Evolutionary conservation across 2,329 filamentous ascomycete species (phyloP).

Genomic region (Colletotrichum tanaceti): DNA sequence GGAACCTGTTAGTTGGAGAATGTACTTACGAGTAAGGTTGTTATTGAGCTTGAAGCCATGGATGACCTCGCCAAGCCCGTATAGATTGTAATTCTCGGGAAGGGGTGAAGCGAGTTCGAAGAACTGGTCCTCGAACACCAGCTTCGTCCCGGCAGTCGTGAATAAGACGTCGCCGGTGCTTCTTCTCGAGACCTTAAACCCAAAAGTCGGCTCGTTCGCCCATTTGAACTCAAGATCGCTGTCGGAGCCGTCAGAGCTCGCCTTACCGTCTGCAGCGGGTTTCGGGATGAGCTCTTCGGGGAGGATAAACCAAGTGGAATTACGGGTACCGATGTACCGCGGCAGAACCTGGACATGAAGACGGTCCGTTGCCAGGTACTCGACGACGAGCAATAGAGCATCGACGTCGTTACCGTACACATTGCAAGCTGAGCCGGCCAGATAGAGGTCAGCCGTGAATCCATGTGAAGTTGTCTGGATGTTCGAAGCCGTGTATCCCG

Average conservation of each 20-base stretch:
- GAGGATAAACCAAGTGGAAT: constrained; percentile 75
- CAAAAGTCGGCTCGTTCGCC: constrained; percentile 70
- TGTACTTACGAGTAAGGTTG: constrained; percentile 70
- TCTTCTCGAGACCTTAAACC: constrained; percentile 71
- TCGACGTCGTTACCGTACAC: constrained; percentile 82
- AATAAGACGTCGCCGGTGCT: constrained; percentile 75
- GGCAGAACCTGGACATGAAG: constrained; percentile 78
- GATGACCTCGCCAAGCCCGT: constrained; percentile 80
- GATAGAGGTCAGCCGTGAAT: constrained; percentile 75
- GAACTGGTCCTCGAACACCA: constrained; percentile 83
- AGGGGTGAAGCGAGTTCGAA: constrained; percentile 76
- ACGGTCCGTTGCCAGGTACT: constrained; percentile 73
- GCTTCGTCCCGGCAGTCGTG: constrained; percentile 69
- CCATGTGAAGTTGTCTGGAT: constrained; percentile 63
- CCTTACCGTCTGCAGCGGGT: constrained; percentile 51
- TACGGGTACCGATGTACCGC: constrained; percentile 68
- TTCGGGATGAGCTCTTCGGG: constrained; percentile 71
- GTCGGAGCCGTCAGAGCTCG: constrained; percentile 49
- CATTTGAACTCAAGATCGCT: constrained; percentile 67
- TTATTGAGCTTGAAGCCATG: constrained; percentile 77
- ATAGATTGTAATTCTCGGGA: constrained; percentile 79
- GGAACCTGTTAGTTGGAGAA: background rate
- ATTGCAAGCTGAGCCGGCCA: constrained; percentile 79
- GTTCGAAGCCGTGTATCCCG: constrained; percentile 75
- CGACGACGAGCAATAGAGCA: constrained; percentile 73